Base-by-base conservation (phyloP, 1,139 yeast genomes). In the Diutina scorzettiae region DNA sequence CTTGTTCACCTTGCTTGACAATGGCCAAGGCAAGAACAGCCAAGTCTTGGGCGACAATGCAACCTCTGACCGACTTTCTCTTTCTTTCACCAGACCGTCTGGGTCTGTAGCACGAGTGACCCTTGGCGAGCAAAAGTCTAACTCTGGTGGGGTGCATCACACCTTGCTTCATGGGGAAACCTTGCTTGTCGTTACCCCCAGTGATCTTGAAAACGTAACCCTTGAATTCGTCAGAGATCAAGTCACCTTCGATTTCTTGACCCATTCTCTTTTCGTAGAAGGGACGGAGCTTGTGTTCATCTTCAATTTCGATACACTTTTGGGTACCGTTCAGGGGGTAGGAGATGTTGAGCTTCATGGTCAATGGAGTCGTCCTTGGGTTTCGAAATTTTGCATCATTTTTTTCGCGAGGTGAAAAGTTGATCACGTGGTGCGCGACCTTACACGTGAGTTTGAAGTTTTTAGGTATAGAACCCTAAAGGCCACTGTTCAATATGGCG, bases 131-230 rank as follows among this genome's bases (percentile, higher is more conserved):
- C 68, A 93, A 80, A 63, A 91, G 81, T 71, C 85, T 87, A 63
- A 93, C 97, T 83, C 98, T 94, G 81, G 94, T 86, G 73, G 98
- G 97, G 78, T 86, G 94, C 81, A 91, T 78, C 56, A 91, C 98
- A 81, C 96, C 96, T 77, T 91, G 98, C 75, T 89, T 91, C 98
- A 93, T 91, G 76, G 98, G 97, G 96, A 91, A 93, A 78, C 98
- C 98, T 79, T 91, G 98, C 78, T 91, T 91, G 78, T 91, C 98
- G 84, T 93, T 93, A 82, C 98, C 98, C 68, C 98, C 98, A 60
- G 97, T 76, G 72, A 91, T 89, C 79, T 81, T 91, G 85, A 91
- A 89, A 67, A 87, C 72, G 89, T 91, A 91, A 64, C 98, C 98
- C 76, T 87, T 89, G 93, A 89, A 89, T 76, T 89, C 97, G 63